Evolutionary conservation across 768 basidiomycete genomes (phyloP).

Genomic region (Suillus tomentosus): DNA sequence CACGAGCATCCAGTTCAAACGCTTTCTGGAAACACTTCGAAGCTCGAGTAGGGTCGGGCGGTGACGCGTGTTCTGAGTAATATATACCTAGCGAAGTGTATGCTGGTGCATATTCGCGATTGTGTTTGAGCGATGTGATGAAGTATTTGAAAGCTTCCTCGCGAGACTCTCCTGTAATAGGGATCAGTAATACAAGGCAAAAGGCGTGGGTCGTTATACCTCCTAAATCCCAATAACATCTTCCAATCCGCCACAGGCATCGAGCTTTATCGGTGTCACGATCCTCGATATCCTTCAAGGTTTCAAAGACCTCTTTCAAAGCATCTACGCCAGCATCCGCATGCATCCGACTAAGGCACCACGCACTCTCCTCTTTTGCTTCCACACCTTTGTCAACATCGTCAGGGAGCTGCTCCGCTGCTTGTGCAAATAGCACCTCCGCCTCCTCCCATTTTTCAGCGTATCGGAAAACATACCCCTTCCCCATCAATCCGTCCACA

Average conservation of each 20-base stretch:
- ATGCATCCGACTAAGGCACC: slow-evolving; percentile 68
- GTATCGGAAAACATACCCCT: slow-evolving; percentile 71
- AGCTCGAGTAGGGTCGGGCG: slow-evolving; percentile 81
- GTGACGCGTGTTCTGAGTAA: slow-evolving; percentile 69
- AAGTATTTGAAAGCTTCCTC: slow-evolving; percentile 78
- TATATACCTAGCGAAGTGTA: slow-evolving; percentile 94
- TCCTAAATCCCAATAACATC: slow-evolving; percentile 69
- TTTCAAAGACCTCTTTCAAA: slow-evolving; percentile 50
- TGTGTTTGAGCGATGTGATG: slow-evolving; percentile 76
- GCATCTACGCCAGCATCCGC: slow-evolving; percentile 47
- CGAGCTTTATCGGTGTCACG: slow-evolving; percentile 66
- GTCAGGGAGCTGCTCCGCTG: slow-evolving; percentile 48
- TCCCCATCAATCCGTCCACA: slow-evolving; percentile 66
- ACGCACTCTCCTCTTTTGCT: slow-evolving; percentile 80
- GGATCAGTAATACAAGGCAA: slow-evolving; percentile 6
- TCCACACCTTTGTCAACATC: slow-evolving; percentile 53
- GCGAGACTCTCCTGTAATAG: slow-evolving; percentile 43
- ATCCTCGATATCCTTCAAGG: slow-evolving; percentile 47
- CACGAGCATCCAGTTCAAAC: slow-evolving; percentile 91
- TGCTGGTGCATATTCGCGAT: slow-evolving; percentile 80
- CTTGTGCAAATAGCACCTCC: slow-evolving; percentile 57
- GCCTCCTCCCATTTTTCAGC: slow-evolving; percentile 72
- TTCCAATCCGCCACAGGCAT: slow-evolving; percentile 85
- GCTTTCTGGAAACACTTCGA: slow-evolving; percentile 98
- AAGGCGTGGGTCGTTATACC: slow-evolving; percentile 41